A percentile compares a stretch with the other conserved stretches of the same genome.
phyloP scores from a whole-genome alignment of 768 basidiomycete genomes.

The Mycena galopus region DNA sequence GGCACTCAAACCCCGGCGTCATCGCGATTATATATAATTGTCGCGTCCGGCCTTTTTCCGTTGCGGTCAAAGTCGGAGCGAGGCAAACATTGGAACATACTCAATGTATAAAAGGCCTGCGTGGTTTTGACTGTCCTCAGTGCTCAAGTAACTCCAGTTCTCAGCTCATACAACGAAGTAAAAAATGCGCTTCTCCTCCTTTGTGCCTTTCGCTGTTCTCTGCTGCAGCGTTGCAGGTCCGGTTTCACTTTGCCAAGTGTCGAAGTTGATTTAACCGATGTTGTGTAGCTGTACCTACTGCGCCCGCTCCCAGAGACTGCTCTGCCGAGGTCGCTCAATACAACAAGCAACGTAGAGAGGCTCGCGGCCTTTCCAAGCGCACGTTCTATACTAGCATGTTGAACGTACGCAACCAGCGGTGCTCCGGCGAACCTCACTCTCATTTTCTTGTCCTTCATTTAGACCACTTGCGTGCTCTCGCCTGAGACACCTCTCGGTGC shows the following conservation, averaged over 20 bases:
- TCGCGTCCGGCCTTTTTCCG: constrained; percentile 22
- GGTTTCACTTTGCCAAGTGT: neutral
- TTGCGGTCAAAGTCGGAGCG: neutral
- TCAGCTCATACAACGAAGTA: neutral
- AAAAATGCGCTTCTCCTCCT: constrained; percentile 26
- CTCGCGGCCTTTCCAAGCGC: constrained; percentile 39
- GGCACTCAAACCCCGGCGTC: neutral
- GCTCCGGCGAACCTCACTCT: neutral
- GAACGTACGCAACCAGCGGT: constrained; percentile 33
- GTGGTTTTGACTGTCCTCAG: neutral
- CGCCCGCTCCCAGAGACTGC: constrained; percentile 32
- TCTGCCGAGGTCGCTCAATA: constrained; percentile 37
- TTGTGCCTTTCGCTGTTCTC: constrained; percentile 34
- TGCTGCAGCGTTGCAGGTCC: constrained; percentile 34
- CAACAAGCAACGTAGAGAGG: constrained; percentile 30
- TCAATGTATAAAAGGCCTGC: constrained; percentile 15
- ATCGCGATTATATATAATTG: neutral
- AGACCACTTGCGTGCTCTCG: constrained; percentile 42
- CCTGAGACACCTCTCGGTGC: constrained; percentile 38
- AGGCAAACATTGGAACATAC: neutral
- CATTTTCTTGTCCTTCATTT: neutral
- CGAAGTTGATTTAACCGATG: neutral
- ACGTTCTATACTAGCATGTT: constrained; percentile 37
- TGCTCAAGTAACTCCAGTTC: neutral
- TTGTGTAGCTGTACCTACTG: constrained; percentile 27